Base-by-base conservation (phyloP, 1,284 basidiomycete species). In the Ustilago hordei region DNA sequence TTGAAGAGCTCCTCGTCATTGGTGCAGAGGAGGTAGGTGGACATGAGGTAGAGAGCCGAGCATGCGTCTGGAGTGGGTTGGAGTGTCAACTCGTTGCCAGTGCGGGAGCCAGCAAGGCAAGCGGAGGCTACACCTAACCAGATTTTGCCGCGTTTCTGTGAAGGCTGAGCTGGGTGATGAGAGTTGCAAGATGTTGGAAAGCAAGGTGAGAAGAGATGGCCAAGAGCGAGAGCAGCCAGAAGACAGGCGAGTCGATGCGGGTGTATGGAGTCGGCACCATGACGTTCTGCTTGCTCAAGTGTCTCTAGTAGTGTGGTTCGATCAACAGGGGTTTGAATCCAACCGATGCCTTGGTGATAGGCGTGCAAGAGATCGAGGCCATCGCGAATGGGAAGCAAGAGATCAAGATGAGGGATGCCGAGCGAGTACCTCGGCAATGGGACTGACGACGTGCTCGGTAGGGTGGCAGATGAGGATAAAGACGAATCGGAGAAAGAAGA, bases 21-120 rank as follows among this genome's bases (percentile, higher is more conserved):
- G 57, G 60, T 59, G 31, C 56, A 60, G 19, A 70, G 67, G 8
- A 75, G 36, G 28, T 70, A 69, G 47, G 63, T 64, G 12, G 64
- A 64, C 66, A 75, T 69, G 41, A 75, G 56, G 43, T 75, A 68
- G 56, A 75, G 72, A 34, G 72, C 72, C 4, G 72, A 64, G 48
- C 60, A 64, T 4, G 72, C 72, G 17, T 75, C 72, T 12, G 64
- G 63, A 11, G 72, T 69, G 9, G 72, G 72, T 6, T 61, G 53
- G 47, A 56, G 57, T 53, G 59, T 58, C 45, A 75, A 63, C 35
- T 65, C 54, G 19, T 28, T 54, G 28, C 48, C 45, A 41, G 47
- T 52, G 48, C 45, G 59, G 31, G 56, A 55, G 35, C 62, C 64
- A 9, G 64, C 60, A 8, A 75, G 67, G 45, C 72, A 69, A 8